Base-by-base conservation (phyloP, 2,329 filamentous ascomycete species). In the Pestalotiopsis sp. region DNA sequence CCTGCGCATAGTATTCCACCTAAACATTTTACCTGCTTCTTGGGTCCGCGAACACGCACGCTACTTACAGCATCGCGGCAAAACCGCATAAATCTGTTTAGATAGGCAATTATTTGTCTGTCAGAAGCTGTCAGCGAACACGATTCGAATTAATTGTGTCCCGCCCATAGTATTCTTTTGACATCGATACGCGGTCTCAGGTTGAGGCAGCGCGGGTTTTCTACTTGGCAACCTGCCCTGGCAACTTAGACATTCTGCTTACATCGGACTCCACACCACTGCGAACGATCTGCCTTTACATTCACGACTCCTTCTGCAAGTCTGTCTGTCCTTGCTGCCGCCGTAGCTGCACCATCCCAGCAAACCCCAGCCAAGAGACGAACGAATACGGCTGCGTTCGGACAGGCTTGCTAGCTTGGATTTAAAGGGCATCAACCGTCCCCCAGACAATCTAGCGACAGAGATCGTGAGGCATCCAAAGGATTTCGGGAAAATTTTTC, bases 381-480 rank as follows among this genome's bases (percentile, higher is more conserved):
- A n/a, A 23, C 57, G 13, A 25, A 63, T 41, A 63, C 38, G 20
- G 14, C 23, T 23, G 17, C 57, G 14, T 20, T 17, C 23, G 57
- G 57, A 14, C 57, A 59, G 57, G 57, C 57, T 59, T 59, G 57
- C 25, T 36, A 59, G 57, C 57, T 36, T 9, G 27, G 57, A 6
- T 36, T 36, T 36, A 36, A 36, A 59, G 20, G 20, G 23, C 45
- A 52, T 52, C 45, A 52, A 52, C 45, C 45, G 45, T 52, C 45
- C 45, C 45, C 45, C 45, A 52, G 45, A 52, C 20, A 20, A 36
- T 62, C 31, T 36, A 39, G n/a, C 27, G 59, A 62, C 13, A 39
- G 20, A 62, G 59, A 62, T 62, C 59, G 59, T 62, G 59, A 36
- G n/a, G 31, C 59, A 62, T 17, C 31, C 59, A 27, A 62, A 62